phyloP scores from a whole-genome alignment of 148 eudicot genomes.

The Diospyros lotus region DNA sequence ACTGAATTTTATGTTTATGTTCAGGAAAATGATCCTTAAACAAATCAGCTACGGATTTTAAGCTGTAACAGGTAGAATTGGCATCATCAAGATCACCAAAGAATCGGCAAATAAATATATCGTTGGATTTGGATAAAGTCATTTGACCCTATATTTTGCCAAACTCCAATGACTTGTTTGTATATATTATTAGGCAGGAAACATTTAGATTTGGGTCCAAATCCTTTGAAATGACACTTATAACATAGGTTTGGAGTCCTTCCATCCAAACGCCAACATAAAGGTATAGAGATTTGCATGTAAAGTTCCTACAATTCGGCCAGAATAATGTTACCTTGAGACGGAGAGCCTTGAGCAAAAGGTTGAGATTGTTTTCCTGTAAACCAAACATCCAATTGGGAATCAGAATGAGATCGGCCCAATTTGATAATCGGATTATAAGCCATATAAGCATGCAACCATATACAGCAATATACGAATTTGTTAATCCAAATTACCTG shows the following conservation, averaged over 20 bases:
- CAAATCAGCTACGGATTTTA: too few relatives aligned
- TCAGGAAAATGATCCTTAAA: too few relatives aligned
- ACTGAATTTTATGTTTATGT: too few relatives aligned
- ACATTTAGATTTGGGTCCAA: too few relatives aligned
- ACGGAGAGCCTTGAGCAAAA: slow-evolving; percentile 17
- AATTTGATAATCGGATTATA: not conserved
- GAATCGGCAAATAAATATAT: not conserved
- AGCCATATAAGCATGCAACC: not conserved
- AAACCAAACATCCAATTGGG: not conserved
- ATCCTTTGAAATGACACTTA: too few relatives aligned
- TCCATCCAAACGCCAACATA: not conserved
- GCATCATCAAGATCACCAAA: not conserved
- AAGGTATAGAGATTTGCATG: not conserved
- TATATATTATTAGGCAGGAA: too few relatives aligned
- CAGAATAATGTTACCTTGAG: slow-evolving; percentile 30
- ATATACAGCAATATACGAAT: not conserved
- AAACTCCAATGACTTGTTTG: too few relatives aligned
- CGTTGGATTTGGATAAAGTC: too few relatives aligned
- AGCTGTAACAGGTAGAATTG: not conserved
- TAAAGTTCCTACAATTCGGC: not conserved
- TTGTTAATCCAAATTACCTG: slow-evolving; percentile 26
- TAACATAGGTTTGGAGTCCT: too few relatives aligned
- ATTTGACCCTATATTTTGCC: too few relatives aligned
- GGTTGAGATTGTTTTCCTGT: slow-evolving; percentile 51
- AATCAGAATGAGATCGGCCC: not conserved